A percentile compares a stretch with the other conserved stretches of the same genome.
phyloP scores from a whole-genome alignment of 139 green algal species.

The Chlorella sorokiniana region DNA sequence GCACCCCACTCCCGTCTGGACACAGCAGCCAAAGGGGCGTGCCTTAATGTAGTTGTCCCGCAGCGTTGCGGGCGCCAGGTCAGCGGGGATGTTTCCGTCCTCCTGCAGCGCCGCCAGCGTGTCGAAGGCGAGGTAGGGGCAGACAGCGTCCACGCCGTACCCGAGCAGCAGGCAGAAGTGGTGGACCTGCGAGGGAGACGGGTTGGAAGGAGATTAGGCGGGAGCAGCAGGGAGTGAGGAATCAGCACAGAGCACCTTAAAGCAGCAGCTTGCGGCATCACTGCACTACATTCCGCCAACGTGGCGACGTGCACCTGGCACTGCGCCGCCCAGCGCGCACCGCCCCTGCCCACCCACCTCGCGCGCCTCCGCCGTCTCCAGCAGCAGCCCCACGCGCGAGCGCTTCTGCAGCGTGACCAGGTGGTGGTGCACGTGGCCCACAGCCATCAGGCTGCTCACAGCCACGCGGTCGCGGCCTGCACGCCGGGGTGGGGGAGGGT shows the following conservation, averaged over 20 bases:
- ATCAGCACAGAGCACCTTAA: background rate
- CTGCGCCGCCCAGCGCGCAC: too few species aligned
- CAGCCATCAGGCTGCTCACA: conserved; percentile 82
- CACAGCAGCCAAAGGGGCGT: background rate
- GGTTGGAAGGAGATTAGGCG: background rate
- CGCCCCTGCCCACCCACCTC: conserved; percentile 49
- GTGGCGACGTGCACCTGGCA: too few species aligned
- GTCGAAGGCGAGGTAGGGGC: conserved; percentile 94
- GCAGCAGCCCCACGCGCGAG: conserved; percentile 74
- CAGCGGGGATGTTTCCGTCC: conserved; percentile 72
- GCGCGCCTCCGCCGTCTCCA: conserved; percentile 82
- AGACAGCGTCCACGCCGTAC: conserved; percentile 93
- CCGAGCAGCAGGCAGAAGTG: conserved; percentile 93
- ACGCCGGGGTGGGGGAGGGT: background rate
- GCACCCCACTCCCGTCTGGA: background rate
- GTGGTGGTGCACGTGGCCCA: conserved; percentile 90
- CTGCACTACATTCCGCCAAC: conserved; percentile 5
- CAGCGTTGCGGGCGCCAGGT: conserved; percentile 57
- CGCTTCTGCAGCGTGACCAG: conserved; percentile 75
- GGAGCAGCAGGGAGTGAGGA: too few species aligned
- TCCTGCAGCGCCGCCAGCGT: conserved; percentile 74
- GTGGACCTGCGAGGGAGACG: conserved; percentile 63
- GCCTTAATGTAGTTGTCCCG: conserved; percentile 82
- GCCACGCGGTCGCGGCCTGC: conserved; percentile 66
- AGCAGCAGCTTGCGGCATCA: background rate